Percentiles rank a stretch among this genome's conserved stretches.
Conservation (phyloP, 345 rosid genomes). For the Pistacia atlantica region DNA sequence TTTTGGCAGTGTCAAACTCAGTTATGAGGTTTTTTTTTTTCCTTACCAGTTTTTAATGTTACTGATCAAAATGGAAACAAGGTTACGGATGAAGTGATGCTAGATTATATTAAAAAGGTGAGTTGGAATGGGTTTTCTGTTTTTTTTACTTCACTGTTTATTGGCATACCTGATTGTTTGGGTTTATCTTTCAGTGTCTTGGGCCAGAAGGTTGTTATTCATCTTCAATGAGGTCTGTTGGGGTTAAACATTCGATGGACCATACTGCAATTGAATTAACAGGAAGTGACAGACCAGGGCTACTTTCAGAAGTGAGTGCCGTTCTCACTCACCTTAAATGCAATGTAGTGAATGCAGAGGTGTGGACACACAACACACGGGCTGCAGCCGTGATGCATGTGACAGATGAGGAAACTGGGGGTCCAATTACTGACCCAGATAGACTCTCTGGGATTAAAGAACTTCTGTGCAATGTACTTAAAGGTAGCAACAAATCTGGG, state of each 20-base stretch:
- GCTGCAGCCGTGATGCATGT: constrained; percentile 95
- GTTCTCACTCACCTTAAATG: constrained; percentile 81
- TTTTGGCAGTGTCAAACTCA: constrained; percentile 7
- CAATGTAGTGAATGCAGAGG: constrained; percentile 79
- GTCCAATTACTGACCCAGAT: constrained; percentile 65
- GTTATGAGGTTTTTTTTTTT: constrained; percentile 14
- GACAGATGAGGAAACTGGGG: constrained; percentile 67
- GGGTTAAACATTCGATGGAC: constrained; percentile 67
- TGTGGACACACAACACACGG: constrained; percentile 92
- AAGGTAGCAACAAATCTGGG: constrained; percentile 68
- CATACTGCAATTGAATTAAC: constrained; percentile 82
- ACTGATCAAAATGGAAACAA: constrained; percentile 89
- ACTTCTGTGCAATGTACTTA: constrained; percentile 75
- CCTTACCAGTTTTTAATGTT: constrained; percentile 74
- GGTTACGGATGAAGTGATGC: constrained; percentile 68
- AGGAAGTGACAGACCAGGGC: constrained; percentile 87
- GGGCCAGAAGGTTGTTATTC: constrained; percentile 80
- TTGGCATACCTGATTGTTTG: constrained; percentile 16
- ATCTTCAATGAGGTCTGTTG: constrained; percentile 71
- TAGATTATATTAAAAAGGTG: constrained; percentile 80
- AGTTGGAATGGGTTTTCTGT: constrained; percentile 15
- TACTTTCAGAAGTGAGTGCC: constrained; percentile 89
- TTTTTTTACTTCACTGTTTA: background rate
- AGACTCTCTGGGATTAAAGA: constrained; percentile 62
- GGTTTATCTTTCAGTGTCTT: constrained; percentile 53